Percentiles rank a stretch among this genome's conserved stretches.
These are phyloP conservation scores for Ramularia collo-cygni DNA, from an alignment of 2,329 filamentous ascomycete species.

Conservation along the genomic window DNA sequence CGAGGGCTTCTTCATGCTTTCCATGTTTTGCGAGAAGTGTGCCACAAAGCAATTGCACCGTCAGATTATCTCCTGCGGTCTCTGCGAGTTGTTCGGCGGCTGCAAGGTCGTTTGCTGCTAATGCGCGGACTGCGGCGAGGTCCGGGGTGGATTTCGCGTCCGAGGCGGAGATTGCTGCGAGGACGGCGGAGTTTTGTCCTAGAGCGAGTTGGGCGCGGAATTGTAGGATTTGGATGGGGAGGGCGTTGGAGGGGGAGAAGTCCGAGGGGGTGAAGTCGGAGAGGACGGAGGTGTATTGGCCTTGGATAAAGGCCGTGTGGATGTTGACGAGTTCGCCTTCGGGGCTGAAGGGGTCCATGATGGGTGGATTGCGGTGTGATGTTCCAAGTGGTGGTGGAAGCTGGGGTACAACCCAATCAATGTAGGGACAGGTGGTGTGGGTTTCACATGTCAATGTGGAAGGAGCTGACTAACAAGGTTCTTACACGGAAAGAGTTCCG, in stretches of 20 bases:
- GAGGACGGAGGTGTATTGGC: constrained; percentile 79
- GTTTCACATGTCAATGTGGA: too few species aligned
- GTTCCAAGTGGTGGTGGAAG: background rate
- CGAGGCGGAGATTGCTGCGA: constrained; percentile 59
- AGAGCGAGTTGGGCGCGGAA: constrained; percentile 78
- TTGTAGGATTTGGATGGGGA: constrained; percentile 69
- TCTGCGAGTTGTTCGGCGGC: constrained; percentile 63
- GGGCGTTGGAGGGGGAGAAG: constrained; percentile 70
- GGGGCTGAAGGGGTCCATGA: constrained; percentile 58
- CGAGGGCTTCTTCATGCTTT: constrained; percentile 77
- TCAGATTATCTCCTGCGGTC: constrained; percentile 62
- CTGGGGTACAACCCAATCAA: too few species aligned
- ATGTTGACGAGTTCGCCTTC: constrained; percentile 63
- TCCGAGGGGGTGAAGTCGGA: constrained; percentile 70
- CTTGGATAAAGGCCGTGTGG: constrained; percentile 61
- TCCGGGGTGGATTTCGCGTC: constrained; percentile 56
- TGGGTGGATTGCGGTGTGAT: constrained; percentile 3
- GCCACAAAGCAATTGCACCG: constrained; percentile 75
- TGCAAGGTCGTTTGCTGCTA: constrained; percentile 55
- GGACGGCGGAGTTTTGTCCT: constrained; percentile 67
- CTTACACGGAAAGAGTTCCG: too few species aligned
- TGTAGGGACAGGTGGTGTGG: too few species aligned
- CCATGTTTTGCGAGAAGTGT: constrained; percentile 73
- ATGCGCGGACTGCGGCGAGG: constrained; percentile 65
- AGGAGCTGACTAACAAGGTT: too few species aligned